These are phyloP conservation scores for Urochloa ruziziensis DNA, from an alignment of 176 grass and related monocot species.

Conservation along the genomic window DNA sequence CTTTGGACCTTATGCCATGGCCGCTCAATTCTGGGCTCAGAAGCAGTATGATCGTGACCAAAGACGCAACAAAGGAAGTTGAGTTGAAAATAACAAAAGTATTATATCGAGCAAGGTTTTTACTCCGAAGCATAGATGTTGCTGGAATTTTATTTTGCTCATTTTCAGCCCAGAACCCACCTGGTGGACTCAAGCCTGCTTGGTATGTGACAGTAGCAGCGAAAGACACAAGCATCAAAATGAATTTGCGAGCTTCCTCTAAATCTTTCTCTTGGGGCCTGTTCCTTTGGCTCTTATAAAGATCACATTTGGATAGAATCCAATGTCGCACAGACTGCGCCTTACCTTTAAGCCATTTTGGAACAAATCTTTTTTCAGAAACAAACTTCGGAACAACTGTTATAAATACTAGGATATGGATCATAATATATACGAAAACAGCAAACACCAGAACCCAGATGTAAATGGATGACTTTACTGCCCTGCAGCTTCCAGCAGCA, in stretches of 20 bases:
- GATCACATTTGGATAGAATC: neutral
- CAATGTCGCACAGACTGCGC: fast-evolving
- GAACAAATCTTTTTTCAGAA: neutral
- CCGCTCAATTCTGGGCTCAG: conserved; percentile 38
- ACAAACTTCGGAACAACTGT: conserved; percentile 22
- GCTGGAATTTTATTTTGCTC: neutral
- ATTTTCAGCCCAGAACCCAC: conserved; percentile 57
- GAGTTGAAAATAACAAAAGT: conserved; percentile 35
- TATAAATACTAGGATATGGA: conserved; percentile 31
- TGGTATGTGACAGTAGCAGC: conserved; percentile 50
- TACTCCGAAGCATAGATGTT: conserved; percentile 32
- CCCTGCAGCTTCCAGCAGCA: conserved; percentile 50
- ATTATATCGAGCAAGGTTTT: conserved; percentile 6
- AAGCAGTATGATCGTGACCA: conserved; percentile 52
- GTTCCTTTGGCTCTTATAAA: neutral
- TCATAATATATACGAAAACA: conserved; percentile 35
- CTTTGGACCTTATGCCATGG: conserved; percentile 41
- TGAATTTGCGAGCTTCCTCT: conserved; percentile 45
- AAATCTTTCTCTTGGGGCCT: neutral
- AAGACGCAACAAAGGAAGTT: conserved; percentile 50
- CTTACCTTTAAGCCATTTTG: neutral
- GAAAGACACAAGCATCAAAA: conserved; percentile 43
- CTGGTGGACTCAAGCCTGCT: conserved; percentile 42
- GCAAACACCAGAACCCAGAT: conserved; percentile 39
- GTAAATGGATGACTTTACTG: conserved; percentile 35